Evolutionary conservation across 2,329 filamentous ascomycete genomes (phyloP).

Genomic region (Pseudocercospora fuligena): DNA sequence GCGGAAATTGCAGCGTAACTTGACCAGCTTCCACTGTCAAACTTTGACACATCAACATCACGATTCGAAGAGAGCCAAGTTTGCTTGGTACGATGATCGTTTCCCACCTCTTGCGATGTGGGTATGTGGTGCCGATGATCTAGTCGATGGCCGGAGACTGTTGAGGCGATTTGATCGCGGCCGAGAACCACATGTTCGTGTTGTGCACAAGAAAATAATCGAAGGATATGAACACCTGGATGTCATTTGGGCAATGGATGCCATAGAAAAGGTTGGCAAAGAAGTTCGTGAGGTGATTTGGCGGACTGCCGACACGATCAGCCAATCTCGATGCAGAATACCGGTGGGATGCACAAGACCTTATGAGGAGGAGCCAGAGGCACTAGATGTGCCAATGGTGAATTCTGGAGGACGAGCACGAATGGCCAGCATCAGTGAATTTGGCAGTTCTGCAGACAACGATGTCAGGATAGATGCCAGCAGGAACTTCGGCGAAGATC

Average conservation of each 20-base stretch:
- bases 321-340: conserved; percentile 63
- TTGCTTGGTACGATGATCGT: conserved; percentile 79
- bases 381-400: conserved; percentile 36
- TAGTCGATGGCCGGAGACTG: conserved; percentile 80
- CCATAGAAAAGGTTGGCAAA: conserved; percentile 77
- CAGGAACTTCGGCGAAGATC: conserved; percentile 12
- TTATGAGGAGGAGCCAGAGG: conserved; percentile 28
- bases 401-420: conserved; percentile 32
- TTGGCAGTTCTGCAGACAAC: neutral
- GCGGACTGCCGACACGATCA: conserved; percentile 68
- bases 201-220: conserved; percentile 83
- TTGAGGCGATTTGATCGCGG: conserved; percentile 75
- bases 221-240: conserved; percentile 92
- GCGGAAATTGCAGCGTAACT: conserved; percentile 37
- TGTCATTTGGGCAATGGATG: conserved; percentile 93
- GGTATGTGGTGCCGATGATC: conserved; percentile 80
- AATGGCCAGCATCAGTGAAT: conserved; percentile 38
- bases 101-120: conserved; percentile 86
- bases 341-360: conserved; percentile 66
- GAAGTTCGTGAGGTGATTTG: conserved; percentile 84
- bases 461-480: conserved; percentile 21
- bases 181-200: conserved; percentile 76
- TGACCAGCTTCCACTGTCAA: conserved; percentile 39
- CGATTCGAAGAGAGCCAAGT: conserved; percentile 43
- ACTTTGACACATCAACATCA: conserved; percentile 38